Evolutionary conservation across 768 basidiomycete species (phyloP), one percentile per base, ranked within the genome.

Genomic region (Xanthoconium purpureum): DNA sequence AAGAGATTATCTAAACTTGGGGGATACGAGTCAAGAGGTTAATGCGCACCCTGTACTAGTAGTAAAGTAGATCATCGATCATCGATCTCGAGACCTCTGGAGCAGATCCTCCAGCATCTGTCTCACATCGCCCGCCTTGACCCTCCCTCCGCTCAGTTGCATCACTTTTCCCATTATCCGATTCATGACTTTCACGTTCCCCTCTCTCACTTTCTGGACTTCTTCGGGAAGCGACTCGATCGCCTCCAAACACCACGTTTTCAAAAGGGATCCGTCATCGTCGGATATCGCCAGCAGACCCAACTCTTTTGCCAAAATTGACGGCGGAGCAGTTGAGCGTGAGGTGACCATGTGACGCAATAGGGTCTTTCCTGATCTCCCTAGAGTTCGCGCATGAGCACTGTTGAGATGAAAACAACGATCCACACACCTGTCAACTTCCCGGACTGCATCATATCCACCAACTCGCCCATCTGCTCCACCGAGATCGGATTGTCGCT

Each of bases 351-450:
- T 82, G 55, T 89, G 78, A 7, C 84, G 82, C n/a, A 97, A 75
- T 29, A 95, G 76, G 3, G 78, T 69, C 71, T 91, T 94, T 5
- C 85, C 94, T 11, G 90, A 86, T 14, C 88, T 88, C 5, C 87
- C 92, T 91, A 67, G 15, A 43, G 6, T 39, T 29, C 49, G n/a
- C 39, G 5, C 15, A 46, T 52, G 30, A 56, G 36, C 44, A 29
- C 6, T 17, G 8, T 14, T 20, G 1, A 8, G 32, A 30, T 14
- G 15, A n/a, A 35, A 49, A 15, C 9, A 17, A 44, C 35, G 49
- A 30, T 47, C 52, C 61, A 33, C 17, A 6, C 59, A 91, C 94
- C 84, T 32, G 93, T 96, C 18, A 98, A 76, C 18, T 74, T 74
- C 28, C 79, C 81, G 14, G 69, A 63, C 35, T 85, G 80, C 2